Evolutionary conservation across 140 eudicot genomes (phyloP), one percentile per base, ranked within the genome.

Genomic region (Ambrosia hybrid): DNA sequence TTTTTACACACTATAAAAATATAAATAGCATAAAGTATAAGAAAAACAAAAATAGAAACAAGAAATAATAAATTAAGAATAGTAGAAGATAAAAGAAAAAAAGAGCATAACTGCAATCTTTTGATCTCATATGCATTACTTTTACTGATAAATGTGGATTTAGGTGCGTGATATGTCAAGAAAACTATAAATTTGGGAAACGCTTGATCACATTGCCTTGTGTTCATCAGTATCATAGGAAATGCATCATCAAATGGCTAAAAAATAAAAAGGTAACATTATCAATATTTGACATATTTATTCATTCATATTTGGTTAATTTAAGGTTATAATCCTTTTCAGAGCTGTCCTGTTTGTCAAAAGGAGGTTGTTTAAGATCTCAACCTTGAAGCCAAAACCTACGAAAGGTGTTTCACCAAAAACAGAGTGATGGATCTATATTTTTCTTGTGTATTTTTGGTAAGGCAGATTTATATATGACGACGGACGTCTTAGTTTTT

Each of bases 301-400:
- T 67, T 51, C 3, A 3, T 34, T 9, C 21, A 12, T 12, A 45
- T 46, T n/a, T 45, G 72, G 57, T 38, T 65, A 3, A 7, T 46
- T 46, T 60, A 73, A 51, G 34, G 16, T 53, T 53, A 65, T 15
- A 8, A 6, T 68, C 21, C 70, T 21, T 48, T 73, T n/a, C 85
- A 89, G 96, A 76, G 61, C 26, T 86, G 96, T 75, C 96, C 96
- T 26, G 61, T 86, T 68, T 89, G 96, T 63, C 87, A 79, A 77
- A 75, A 62, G 69, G 92, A 89, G 78, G 96, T 89, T 51, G 62
- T 48, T 37, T 46, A 46, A 9, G 71, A 70, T 75, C 68, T 59
- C 69, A 74, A 63, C 65, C 57, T 64, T 65, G 56, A 57, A 70
- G 82, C 65, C 13, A 57, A 56, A 26, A 57, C 39, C 14, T 26